Evolutionary conservation across 306 rosid genomes (phyloP).

Genomic region (Dicorynia guianensis): DNA sequence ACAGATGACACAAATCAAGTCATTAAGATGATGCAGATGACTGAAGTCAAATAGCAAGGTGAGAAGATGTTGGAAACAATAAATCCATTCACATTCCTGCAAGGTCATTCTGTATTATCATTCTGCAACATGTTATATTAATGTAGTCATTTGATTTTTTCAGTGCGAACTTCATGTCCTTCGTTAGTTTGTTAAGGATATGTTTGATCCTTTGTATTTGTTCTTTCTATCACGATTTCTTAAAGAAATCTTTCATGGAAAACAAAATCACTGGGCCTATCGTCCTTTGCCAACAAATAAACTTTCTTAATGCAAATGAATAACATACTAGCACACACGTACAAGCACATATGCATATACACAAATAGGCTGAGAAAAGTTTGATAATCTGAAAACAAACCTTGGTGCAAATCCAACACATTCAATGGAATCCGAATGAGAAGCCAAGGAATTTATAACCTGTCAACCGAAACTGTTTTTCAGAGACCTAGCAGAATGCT

Average conservation of each 20-base stretch:
- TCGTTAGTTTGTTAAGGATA: too few relatives aligned
- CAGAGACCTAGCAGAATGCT: conserved; percentile 34
- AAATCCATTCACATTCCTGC: neutral
- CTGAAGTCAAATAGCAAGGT: neutral
- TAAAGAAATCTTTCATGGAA: too few relatives aligned
- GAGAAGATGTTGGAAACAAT: neutral
- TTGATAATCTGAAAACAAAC: conserved; percentile 46
- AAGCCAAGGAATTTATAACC: conserved; percentile 73
- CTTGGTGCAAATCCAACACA: conserved; percentile 78
- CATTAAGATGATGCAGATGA: conserved; percentile 3
- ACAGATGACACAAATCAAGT: neutral
- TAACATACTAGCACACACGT: neutral
- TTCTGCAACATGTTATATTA: neutral
- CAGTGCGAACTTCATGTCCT: too few relatives aligned
- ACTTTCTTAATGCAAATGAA: neutral
- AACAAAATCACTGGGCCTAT: neutral
- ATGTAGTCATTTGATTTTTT: too few relatives aligned
- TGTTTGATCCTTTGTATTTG: too few relatives aligned
- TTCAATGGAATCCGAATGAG: conserved; percentile 82
- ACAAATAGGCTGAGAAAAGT: conserved; percentile 25
- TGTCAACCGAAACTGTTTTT: conserved; percentile 45
- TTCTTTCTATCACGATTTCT: too few relatives aligned
- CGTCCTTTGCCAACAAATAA: neutral
- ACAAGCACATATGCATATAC: conserved; percentile 26
- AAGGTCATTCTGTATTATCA: conserved; percentile 3